These are phyloP conservation scores for Pelargonium australe DNA, from an alignment of 441 rosid species.

Conservation along the genomic window DNA sequence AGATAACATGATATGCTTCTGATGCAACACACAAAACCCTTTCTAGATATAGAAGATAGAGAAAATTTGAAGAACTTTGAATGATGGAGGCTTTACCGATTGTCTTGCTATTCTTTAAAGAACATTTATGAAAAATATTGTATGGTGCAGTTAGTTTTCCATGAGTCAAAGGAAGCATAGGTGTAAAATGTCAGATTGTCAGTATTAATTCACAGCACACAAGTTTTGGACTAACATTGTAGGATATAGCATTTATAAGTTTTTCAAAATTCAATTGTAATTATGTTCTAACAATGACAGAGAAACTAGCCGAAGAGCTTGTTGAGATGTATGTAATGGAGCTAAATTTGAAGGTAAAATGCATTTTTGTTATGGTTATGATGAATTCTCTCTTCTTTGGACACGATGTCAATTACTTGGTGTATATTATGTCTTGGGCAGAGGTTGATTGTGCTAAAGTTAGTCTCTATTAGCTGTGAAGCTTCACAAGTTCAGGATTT, in stretches of 20 bases:
- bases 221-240: neutral
- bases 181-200: neutral
- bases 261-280: constrained; percentile 8
- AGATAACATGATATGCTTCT: neutral
- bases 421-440: constrained; percentile 23
- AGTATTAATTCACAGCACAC: neutral
- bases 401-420: constrained; percentile 8
- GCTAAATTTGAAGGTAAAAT: constrained; percentile 60
- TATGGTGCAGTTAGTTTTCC: neutral
- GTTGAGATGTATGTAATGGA: constrained; percentile 64
- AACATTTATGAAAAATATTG: neutral
- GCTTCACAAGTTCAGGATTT: constrained; percentile 27
- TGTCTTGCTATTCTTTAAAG: neutral
- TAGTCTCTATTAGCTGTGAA: constrained; percentile 42
- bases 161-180: neutral
- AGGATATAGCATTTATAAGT: neutral
- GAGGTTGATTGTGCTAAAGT: constrained; percentile 57
- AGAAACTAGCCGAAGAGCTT: constrained; percentile 65
- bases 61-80: neutral
- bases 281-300: constrained; percentile 32
- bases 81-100: neutral
- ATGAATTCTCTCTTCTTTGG: neutral
- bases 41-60: neutral
- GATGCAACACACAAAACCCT: neutral
- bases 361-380: neutral